Conservation (phyloP, 2,329 filamentous ascomycete genomes). For the Ascochyta koolunga region DNA sequence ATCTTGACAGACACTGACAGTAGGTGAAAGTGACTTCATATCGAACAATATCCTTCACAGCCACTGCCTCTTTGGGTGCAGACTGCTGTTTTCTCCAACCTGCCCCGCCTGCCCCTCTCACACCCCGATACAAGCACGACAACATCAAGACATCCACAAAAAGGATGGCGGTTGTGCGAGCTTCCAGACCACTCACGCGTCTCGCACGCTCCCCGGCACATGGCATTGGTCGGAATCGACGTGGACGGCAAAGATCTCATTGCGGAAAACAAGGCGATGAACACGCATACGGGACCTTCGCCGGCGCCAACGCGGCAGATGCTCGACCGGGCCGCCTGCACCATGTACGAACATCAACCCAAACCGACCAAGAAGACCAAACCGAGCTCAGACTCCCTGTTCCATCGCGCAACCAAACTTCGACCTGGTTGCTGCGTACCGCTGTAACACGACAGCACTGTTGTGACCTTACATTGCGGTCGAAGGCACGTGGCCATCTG, state of each 20-base stretch:
- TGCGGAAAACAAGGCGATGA: constrained; percentile 1
- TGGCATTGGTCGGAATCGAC: background rate
- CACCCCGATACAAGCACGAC: background rate
- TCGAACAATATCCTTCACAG: constrained; percentile 2
- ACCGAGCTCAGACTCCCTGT: constrained; percentile 1
- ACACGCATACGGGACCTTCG: constrained; percentile 1
- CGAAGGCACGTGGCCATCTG: constrained; percentile 10
- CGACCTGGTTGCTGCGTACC: constrained; percentile 6
- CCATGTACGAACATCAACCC: constrained; percentile 8
- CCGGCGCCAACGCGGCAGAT: constrained; percentile 12
- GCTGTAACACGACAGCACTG: constrained; percentile 13
- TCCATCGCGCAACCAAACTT: constrained; percentile 2
- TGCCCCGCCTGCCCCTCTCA: background rate
- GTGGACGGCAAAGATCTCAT: background rate
- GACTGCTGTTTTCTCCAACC: background rate
- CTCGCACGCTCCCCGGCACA: background rate
- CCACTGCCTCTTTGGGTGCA: constrained; percentile 1
- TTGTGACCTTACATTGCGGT: constrained; percentile 10
- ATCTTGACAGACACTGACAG: too few species aligned
- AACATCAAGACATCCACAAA: background rate
- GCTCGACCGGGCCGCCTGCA: constrained; percentile 3
- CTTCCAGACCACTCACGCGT: background rate
- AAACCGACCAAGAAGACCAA: constrained; percentile 3
- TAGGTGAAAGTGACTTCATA: too few species aligned
- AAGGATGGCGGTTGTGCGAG: background rate